These are phyloP conservation scores for Kappamyces sp. DNA, from an alignment of 192 early-diverging fungal species.

Conservation along the genomic window DNA sequence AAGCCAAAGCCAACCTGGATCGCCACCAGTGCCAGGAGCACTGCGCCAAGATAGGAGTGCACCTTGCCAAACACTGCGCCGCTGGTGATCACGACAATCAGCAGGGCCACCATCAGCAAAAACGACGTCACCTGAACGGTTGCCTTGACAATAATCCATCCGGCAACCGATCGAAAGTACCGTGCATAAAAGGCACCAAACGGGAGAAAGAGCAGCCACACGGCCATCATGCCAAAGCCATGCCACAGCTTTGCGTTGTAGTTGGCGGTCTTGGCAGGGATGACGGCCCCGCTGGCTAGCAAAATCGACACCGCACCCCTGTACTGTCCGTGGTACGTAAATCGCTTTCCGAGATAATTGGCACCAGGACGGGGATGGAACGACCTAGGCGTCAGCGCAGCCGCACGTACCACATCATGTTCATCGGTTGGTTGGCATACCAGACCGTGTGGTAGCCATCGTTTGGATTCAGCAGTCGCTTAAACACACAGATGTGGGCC, in stretches of 20 bases:
- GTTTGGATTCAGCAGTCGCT: background rate
- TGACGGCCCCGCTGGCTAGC: no score
- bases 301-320: constrained; percentile 21
- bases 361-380: constrained; percentile 23
- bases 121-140: constrained; percentile 21
- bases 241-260: constrained; percentile 27
- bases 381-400: no score
- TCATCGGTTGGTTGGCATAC: background rate
- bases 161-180: constrained; percentile 27
- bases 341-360: constrained; percentile 17
- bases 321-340: constrained; percentile 23
- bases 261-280: no score
- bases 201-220: constrained; percentile 36
- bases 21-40: constrained; percentile 21
- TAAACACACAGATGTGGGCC: constrained; percentile 3
- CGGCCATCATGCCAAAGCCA: constrained; percentile 34
- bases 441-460: constrained; percentile 18
- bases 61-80: constrained; percentile 19
- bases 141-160: constrained; percentile 31
- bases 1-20: constrained; percentile 32
- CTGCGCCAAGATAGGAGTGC: constrained; percentile 27
- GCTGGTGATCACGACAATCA: constrained; percentile 25
- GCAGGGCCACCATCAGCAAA: constrained; percentile 18
- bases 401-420: no score
- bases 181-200: constrained; percentile 31